A percentile compares a stretch with the other conserved stretches of the same genome.
Evolutionary conservation across 129 eudicot genomes (phyloP).

Genomic region (Solidago caesia): DNA sequence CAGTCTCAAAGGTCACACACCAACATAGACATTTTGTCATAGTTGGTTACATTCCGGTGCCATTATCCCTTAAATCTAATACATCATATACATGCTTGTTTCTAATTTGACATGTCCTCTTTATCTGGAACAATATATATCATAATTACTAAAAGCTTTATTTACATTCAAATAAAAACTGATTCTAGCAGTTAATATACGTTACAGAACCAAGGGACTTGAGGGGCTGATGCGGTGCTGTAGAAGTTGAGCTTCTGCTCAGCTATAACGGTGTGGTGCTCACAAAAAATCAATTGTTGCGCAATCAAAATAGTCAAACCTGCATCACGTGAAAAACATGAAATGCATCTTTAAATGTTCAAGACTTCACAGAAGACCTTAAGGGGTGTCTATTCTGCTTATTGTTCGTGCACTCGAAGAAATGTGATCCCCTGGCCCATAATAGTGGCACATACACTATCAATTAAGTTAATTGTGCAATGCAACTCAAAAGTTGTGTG

Average conservation of each 20-base stretch:
- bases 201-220: background rate
- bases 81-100: too few species aligned
- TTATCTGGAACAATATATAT: too few species aligned
- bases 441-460: constrained; percentile 20
- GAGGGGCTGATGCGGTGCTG: background rate
- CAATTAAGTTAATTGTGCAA: background rate
- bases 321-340: background rate
- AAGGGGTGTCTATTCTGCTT: constrained; percentile 11
- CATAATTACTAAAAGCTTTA: too few species aligned
- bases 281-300: constrained; percentile 5
- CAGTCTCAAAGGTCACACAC: too few species aligned
- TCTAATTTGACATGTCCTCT: too few species aligned
- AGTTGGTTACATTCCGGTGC: too few species aligned
- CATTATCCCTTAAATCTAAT: too few species aligned
- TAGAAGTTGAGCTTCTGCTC: background rate
- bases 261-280: constrained; percentile 2
- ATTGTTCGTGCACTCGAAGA: background rate
- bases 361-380: constrained; percentile 1
- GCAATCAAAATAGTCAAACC: background rate
- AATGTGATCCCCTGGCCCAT: background rate
- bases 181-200: background rate
- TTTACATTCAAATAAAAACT: background rate
- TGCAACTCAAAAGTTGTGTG: background rate
- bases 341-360: constrained; percentile 6
- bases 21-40: too few species aligned